Percentiles rank a stretch among this genome's conserved stretches.
These are phyloP conservation scores for Talaromyces sp. DNA, from an alignment of 2,329 filamentous ascomycete species.

Conservation along the genomic window DNA sequence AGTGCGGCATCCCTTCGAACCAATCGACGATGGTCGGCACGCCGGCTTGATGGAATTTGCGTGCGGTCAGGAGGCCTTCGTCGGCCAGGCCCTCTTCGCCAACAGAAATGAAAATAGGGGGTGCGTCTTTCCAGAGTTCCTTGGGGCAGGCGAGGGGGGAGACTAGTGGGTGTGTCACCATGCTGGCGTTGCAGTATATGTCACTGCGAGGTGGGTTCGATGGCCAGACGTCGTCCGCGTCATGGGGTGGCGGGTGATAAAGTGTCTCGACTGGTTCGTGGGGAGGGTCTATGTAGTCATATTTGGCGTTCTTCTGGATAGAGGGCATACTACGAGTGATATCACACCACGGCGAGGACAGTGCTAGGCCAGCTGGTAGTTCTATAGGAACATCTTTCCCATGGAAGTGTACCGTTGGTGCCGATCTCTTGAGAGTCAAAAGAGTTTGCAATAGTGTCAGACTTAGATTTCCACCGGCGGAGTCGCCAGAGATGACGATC, in stretches of 20 bases:
- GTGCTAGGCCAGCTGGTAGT: slow-evolving; percentile 37
- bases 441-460: slow-evolving; percentile 40
- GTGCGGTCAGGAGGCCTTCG: slow-evolving; percentile 36
- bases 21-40: slow-evolving; percentile 34
- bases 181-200: slow-evolving; percentile 35
- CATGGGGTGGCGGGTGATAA: slow-evolving; percentile 24
- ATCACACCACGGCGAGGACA: slow-evolving; percentile 41
- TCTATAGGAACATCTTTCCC: slow-evolving; percentile 35
- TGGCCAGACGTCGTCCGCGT: slow-evolving; percentile 38
- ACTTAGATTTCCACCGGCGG: slow-evolving; percentile 41
- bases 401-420: slow-evolving; percentile 35
- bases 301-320: slow-evolving; percentile 30
- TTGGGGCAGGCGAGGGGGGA: slow-evolving; percentile 33
- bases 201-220: slow-evolving; percentile 38
- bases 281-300: slow-evolving; percentile 37
- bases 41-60: slow-evolving; percentile 35
- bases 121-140: slow-evolving; percentile 37
- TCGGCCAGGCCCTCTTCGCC: slow-evolving; percentile 42
- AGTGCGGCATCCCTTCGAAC: slow-evolving; percentile 45
- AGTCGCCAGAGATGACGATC: slow-evolving; percentile 45
- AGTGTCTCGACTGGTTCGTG: slow-evolving; percentile 18
- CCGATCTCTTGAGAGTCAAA: slow-evolving; percentile 35
- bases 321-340: slow-evolving; percentile 40
- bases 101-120: slow-evolving; percentile 37
- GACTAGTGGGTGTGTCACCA: slow-evolving; percentile 37